Conservation (phyloP, 345 rosid genomes). For the Pugionium dolabratum region DNA sequence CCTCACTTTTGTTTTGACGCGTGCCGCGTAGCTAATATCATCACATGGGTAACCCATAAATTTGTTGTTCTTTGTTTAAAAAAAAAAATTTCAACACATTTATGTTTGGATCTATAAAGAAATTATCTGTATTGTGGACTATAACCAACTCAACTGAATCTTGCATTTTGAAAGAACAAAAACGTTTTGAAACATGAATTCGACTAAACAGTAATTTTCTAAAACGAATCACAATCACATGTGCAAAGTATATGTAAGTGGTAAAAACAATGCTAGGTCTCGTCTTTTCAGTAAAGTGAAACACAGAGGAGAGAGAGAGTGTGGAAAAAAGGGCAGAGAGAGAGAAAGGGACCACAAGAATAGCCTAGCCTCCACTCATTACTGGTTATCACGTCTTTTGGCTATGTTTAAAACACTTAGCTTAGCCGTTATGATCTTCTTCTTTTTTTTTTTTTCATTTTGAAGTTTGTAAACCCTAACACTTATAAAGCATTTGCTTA, state of each 20-base stretch:
- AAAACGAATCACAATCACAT: slow-evolving; percentile 3
- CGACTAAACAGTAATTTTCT: neutral
- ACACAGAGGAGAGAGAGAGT: slow-evolving; percentile 4
- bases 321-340: neutral
- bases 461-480: slow-evolving; percentile 14
- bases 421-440: slow-evolving; percentile 33
- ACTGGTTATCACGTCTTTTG: slow-evolving; percentile 54
- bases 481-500: slow-evolving; percentile 10
- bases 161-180: neutral
- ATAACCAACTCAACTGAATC: slow-evolving; percentile 14
- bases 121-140: slow-evolving; percentile 18
- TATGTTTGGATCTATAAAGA: slow-evolving; percentile 26
- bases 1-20: slow-evolving; percentile 12
- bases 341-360: slow-evolving; percentile 28
- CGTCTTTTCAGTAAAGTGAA: slow-evolving; percentile 37
- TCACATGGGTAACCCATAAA: slow-evolving; percentile 21
- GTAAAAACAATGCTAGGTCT: slow-evolving; percentile 33
- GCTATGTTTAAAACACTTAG: slow-evolving; percentile 30
- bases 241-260: too few relatives aligned
- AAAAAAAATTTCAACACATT: neutral
- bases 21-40: slow-evolving; percentile 25
- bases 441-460: slow-evolving; percentile 16
- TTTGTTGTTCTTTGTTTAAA: neutral
- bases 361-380: slow-evolving; percentile 8
- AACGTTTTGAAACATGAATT: neutral